Conservation (phyloP, 257 asterid species). For the Solanum okadae region DNA sequence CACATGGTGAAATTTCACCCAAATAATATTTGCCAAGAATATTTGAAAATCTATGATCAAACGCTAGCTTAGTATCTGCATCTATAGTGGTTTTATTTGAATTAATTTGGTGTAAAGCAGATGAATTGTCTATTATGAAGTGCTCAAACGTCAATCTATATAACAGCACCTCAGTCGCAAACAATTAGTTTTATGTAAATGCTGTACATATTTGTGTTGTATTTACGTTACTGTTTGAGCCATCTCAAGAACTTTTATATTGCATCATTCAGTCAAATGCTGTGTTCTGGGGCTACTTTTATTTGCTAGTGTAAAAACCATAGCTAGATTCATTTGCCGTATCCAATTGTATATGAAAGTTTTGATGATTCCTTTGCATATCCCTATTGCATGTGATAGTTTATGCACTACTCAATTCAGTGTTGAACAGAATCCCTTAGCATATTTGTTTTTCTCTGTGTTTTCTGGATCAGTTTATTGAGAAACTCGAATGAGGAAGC, state of each 20-base stretch:
- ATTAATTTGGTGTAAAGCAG: not conserved
- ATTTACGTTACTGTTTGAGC: not conserved
- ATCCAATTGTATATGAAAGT: not conserved
- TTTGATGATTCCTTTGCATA: not conserved
- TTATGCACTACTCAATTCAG: not conserved
- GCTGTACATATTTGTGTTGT: not conserved
- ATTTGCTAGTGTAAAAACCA: not conserved
- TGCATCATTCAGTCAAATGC: not conserved
- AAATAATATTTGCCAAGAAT: too few relatives aligned
- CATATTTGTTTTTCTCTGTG: not conserved
- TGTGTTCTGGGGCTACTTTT: not conserved
- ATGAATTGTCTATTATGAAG: not conserved
- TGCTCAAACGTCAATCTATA: not conserved
- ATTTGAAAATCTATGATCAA: too few relatives aligned
- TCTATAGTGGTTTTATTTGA: not conserved
- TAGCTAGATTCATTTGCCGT: not conserved
- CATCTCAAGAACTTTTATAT: not conserved
- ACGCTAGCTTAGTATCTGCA: not conserved
- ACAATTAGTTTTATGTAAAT: not conserved
- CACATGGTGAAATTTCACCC: too few relatives aligned
- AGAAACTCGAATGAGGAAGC: not conserved
- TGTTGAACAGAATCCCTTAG: not conserved
- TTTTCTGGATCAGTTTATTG: not conserved
- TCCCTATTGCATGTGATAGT: not conserved
- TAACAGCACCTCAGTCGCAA: not conserved